These are phyloP conservation scores for Phaeotremella fagi DNA, from an alignment of 768 basidiomycete species.

Conservation along the genomic window DNA sequence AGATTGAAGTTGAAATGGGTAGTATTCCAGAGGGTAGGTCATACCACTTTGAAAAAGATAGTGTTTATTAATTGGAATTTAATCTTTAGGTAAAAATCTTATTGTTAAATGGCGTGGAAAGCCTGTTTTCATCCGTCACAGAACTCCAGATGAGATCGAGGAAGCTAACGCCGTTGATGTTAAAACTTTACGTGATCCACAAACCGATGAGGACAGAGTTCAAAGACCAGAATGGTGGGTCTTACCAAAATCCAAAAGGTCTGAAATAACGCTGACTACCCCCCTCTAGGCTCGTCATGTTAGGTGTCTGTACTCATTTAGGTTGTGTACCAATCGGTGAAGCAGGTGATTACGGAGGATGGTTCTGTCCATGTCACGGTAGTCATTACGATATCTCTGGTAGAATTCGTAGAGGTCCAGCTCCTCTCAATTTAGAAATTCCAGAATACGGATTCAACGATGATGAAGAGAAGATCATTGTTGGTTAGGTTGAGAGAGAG, in stretches of 20 bases:
- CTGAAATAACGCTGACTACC: constrained; percentile 12
- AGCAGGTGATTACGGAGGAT: constrained; percentile 94
- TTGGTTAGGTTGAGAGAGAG: constrained; percentile 59
- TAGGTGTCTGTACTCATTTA: constrained; percentile 70
- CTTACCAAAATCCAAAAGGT: constrained; percentile 47
- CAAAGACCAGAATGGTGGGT: constrained; percentile 97
- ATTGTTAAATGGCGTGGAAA: constrained; percentile 89
- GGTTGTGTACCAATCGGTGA: constrained; percentile 99
- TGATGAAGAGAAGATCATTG: constrained; percentile 74
- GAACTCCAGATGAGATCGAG: constrained; percentile 82
- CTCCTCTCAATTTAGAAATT: constrained; percentile 93
- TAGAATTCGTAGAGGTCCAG: constrained; percentile 91
- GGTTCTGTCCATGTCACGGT: constrained; percentile 99
- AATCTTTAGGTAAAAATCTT: constrained; percentile 39
- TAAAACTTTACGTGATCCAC: constrained; percentile 85
- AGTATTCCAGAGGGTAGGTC: constrained; percentile 83
- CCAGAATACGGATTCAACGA: constrained; percentile 85
- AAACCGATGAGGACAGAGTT: constrained; percentile 78
- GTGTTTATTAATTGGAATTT: not conserved
- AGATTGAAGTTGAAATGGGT: constrained; percentile 88
- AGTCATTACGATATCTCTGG: constrained; percentile 94
- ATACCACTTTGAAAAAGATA: not conserved
- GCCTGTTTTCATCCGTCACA: constrained; percentile 98
- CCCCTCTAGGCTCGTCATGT: constrained; percentile 50
- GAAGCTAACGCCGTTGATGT: constrained; percentile 82